Evolutionary conservation across 768 basidiomycete species (phyloP).

Genomic region (Baorangia bicolor): DNA sequence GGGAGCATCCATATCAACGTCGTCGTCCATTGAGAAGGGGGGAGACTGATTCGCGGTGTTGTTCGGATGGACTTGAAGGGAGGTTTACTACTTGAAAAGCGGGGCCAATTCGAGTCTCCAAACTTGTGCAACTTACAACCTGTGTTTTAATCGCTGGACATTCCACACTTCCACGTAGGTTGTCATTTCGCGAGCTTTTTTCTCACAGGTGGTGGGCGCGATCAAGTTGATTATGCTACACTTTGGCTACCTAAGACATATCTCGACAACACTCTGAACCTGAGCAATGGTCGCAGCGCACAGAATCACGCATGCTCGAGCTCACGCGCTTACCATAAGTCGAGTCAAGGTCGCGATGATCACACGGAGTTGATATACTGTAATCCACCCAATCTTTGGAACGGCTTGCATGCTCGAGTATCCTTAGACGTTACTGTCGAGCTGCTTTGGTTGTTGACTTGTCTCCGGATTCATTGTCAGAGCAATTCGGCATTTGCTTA

Average conservation of each 20-base stretch:
- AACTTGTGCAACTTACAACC: neutral
- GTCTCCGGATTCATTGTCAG: neutral
- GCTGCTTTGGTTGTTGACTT: neutral
- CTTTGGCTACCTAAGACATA: too few species aligned
- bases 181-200: constrained; percentile 6
- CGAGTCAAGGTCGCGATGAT: neutral
- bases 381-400: neutral
- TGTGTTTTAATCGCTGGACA: neutral
- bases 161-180: neutral
- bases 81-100: neutral
- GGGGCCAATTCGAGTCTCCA: neutral
- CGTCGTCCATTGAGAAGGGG: constrained; percentile 40
- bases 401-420: neutral
- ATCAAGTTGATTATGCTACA: neutral
- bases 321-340: neutral
- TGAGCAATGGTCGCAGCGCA: too few species aligned
- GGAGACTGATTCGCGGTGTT: neutral
- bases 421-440: neutral
- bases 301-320: neutral
- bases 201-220: constrained; percentile 7
- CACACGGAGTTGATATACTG: neutral
- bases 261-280: neutral
- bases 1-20: constrained; percentile 74
- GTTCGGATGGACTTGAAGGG: neutral
- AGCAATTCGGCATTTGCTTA: constrained; percentile 16